Conservation (phyloP, 2,329 filamentous ascomycete species). For the Pseudopithomyces chartarum region DNA sequence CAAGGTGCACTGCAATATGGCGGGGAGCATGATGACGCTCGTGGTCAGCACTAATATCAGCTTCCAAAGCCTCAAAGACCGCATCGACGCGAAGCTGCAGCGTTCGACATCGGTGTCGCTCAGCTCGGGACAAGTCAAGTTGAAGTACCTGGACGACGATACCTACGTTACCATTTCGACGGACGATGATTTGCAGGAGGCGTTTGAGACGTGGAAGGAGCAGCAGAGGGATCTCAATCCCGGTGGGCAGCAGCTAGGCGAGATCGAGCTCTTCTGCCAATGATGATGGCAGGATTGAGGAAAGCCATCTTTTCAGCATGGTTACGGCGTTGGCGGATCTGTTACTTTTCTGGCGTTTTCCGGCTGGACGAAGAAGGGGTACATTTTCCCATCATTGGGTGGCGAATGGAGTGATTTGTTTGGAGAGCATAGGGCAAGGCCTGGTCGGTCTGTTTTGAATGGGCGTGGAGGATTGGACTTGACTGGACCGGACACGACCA, state of each 20-base stretch:
- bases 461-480: no score
- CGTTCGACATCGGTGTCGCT: slow-evolving; percentile 85
- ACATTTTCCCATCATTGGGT: slow-evolving; percentile 18
- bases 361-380: slow-evolving; percentile 12
- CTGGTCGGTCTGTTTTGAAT: background rate
- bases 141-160: slow-evolving; percentile 91
- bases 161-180: slow-evolving; percentile 93
- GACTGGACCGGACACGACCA: no score
- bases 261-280: slow-evolving; percentile 70
- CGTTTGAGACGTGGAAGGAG: slow-evolving; percentile 93
- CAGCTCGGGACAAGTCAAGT: slow-evolving; percentile 77
- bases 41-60: slow-evolving; percentile 95
- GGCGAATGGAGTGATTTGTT: slow-evolving; percentile 20
- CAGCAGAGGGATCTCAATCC: slow-evolving; percentile 65
- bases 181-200: slow-evolving; percentile 95
- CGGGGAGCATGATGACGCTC: slow-evolving; percentile 90
- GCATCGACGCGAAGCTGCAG: slow-evolving; percentile 93
- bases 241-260: slow-evolving; percentile 73
- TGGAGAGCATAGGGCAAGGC: background rate
- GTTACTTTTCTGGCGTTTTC: slow-evolving; percentile 13
- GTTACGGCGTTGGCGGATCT: slow-evolving; percentile 19
- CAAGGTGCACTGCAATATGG: slow-evolving; percentile 79
- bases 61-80: slow-evolving; percentile 90
- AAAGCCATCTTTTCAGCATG: slow-evolving; percentile 1
- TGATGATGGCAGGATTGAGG: slow-evolving; percentile 22